Percentiles rank a stretch among this genome's conserved stretches.
Conservation (phyloP, 2,329 filamentous ascomycete species). For the Fusarium proliferatum region DNA sequence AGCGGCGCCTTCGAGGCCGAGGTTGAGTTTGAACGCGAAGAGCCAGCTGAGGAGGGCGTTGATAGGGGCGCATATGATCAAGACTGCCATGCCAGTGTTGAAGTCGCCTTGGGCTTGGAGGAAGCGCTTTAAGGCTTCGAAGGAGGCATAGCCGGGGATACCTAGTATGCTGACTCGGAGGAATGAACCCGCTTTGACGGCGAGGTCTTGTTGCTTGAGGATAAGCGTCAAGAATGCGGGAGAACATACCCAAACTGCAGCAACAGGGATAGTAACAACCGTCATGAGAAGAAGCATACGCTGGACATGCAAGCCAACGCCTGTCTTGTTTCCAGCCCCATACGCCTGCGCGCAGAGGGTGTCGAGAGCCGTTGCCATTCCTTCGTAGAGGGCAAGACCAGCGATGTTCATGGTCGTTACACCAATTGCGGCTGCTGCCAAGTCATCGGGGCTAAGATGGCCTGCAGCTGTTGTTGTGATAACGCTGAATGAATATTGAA, state of each 20-base stretch:
- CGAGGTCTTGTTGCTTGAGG: slow-evolving; percentile 60
- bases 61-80: slow-evolving; percentile 59
- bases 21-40: slow-evolving; percentile 54
- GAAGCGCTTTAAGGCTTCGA: slow-evolving; percentile 65
- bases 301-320: slow-evolving; percentile 64
- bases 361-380: slow-evolving; percentile 44
- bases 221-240: slow-evolving; percentile 58
- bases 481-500: slow-evolving; percentile 64
- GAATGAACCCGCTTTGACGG: slow-evolving; percentile 61
- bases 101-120: slow-evolving; percentile 67
- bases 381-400: slow-evolving; percentile 57
- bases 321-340: slow-evolving; percentile 54
- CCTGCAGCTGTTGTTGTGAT: slow-evolving; percentile 64
- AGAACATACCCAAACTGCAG: slow-evolving; percentile 60
- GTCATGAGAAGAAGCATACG: slow-evolving; percentile 63
- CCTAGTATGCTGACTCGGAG: slow-evolving; percentile 60
- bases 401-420: slow-evolving; percentile 66
- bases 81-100: slow-evolving; percentile 58
- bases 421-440: slow-evolving; percentile 63
- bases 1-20: slow-evolving; percentile 63
- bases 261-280: slow-evolving; percentile 60
- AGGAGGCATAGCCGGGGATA: slow-evolving; percentile 63
- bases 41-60: slow-evolving; percentile 62
- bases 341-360: slow-evolving; percentile 43
- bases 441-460: slow-evolving; percentile 62